Conservation (phyloP, 2,329 filamentous ascomycete species). For the Claviceps paspali region DNA sequence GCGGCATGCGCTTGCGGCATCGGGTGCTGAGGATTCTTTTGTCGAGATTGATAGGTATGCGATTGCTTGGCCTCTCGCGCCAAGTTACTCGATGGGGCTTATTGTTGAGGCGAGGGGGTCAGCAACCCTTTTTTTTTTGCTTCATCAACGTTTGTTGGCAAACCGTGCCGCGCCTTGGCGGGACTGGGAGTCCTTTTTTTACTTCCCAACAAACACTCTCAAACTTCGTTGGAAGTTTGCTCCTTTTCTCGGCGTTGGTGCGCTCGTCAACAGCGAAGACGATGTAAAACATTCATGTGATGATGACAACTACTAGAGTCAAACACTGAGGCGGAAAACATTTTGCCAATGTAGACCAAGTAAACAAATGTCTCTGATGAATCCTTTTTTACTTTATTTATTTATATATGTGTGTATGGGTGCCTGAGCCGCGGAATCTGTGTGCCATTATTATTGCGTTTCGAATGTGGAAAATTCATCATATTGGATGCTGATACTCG, state of each 20-base stretch:
- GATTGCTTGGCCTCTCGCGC: slow-evolving; percentile 53
- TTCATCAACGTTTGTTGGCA: slow-evolving; percentile 5
- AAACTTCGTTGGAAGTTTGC: slow-evolving; percentile 27
- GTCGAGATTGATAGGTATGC: slow-evolving; percentile 98
- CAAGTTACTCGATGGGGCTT: slow-evolving; percentile 99
- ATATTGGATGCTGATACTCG: no score
- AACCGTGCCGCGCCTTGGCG: slow-evolving; percentile 9
- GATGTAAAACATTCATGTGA: slow-evolving; percentile 58
- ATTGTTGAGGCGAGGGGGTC: slow-evolving; percentile 97
- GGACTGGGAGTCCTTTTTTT: slow-evolving; percentile 5
- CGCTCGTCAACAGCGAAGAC: slow-evolving; percentile 3
- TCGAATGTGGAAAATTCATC: no score
- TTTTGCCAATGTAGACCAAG: slow-evolving; percentile 17
- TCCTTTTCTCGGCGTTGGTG: slow-evolving; percentile 13
- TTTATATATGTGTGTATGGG: background rate
- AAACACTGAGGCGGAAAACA: slow-evolving; percentile 65
- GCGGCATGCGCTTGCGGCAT: slow-evolving; percentile 27
- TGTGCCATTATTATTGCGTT: no score
- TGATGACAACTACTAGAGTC: slow-evolving; percentile 87
- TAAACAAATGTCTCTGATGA: slow-evolving; percentile 17
- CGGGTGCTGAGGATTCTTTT: slow-evolving; percentile 51
- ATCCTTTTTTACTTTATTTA: background rate
- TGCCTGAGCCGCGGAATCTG: no score
- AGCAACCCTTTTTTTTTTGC: no score
- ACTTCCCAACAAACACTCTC: no score